phyloP scores from a whole-genome alignment of 163 green algal genomes.

The Scenedesmus sp. region DNA sequence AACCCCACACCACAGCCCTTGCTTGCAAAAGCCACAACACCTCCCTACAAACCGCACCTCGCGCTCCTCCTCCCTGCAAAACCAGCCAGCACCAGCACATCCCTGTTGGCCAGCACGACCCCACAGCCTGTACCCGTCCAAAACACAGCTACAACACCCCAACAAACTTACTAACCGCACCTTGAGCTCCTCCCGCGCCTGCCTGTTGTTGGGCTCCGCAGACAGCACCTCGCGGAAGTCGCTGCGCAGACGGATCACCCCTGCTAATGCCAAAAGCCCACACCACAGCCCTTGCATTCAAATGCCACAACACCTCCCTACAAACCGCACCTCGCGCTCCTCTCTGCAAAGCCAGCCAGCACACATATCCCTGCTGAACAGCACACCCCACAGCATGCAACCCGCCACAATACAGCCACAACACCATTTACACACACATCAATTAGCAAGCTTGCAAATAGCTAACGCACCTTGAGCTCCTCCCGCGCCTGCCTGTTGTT shows the following conservation, averaged over 20 bases:
- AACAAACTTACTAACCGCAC: conserved; percentile 22
- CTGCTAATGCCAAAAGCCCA: background rate
- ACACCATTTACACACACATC: background rate
- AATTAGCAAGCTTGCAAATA: background rate
- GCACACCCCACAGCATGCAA: background rate
- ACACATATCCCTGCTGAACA: background rate
- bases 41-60: too few relatives aligned
- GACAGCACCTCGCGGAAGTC: conserved; percentile 69
- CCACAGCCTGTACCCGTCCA: background rate
- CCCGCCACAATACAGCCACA: background rate
- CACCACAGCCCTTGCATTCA: background rate
- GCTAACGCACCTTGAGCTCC: conserved; percentile 61
- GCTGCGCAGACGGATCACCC: background rate
- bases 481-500: conserved; percentile 82
- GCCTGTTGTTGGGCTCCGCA: conserved; percentile 87
- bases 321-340: too few relatives aligned
- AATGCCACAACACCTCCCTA: background rate
- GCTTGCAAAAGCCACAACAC: background rate
- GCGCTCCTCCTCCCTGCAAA: too few relatives aligned
- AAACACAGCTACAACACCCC: background rate
- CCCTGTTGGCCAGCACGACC: too few relatives aligned
- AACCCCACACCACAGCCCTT: conserved; percentile 1
- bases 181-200: conserved; percentile 70
- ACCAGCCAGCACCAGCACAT: background rate
- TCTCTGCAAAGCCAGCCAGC: background rate